These are phyloP conservation scores for Rutstroemia sydowiana DNA, from an alignment of 2,329 filamentous ascomycete species.

Conservation along the genomic window DNA sequence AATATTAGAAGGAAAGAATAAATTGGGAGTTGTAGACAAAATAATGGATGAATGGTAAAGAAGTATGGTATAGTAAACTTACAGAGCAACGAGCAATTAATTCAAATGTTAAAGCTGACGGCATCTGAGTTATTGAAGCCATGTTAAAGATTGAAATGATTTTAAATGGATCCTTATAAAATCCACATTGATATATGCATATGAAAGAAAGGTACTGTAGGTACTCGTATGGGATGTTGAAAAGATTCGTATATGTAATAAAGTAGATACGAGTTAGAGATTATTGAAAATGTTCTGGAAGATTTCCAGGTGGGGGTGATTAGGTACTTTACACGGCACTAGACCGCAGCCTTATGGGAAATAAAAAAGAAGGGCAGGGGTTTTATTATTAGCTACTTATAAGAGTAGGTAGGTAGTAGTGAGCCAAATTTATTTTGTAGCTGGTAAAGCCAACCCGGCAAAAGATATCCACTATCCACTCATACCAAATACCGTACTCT, in stretches of 20 bases:
- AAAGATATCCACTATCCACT: no score
- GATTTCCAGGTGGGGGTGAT: background rate
- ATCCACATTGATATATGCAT: background rate
- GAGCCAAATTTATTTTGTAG: no score
- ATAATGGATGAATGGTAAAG: constrained; percentile 5
- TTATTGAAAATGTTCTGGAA: background rate
- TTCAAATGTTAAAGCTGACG: constrained; percentile 70
- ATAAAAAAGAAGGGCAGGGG: no score
- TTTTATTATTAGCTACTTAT: no score
- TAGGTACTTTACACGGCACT: no score
- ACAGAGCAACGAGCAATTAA: constrained; percentile 74
- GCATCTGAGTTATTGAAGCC: constrained; percentile 30
- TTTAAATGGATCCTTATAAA: background rate
- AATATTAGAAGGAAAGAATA: background rate
- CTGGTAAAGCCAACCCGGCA: no score
- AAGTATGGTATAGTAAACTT: constrained; percentile 31
- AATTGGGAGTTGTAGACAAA: background rate
- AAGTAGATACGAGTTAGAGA: no score
- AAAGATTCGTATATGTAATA: no score
- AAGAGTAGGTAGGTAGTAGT: no score
- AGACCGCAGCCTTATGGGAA: background rate
- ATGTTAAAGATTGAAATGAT: constrained; percentile 5
- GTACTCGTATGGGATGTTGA: no score
- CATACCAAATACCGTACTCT: no score
- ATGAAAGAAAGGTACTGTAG: no score